Base-by-base conservation (phyloP, 2,329 filamentous ascomycete species). In the Talaromyces sp. region DNA sequence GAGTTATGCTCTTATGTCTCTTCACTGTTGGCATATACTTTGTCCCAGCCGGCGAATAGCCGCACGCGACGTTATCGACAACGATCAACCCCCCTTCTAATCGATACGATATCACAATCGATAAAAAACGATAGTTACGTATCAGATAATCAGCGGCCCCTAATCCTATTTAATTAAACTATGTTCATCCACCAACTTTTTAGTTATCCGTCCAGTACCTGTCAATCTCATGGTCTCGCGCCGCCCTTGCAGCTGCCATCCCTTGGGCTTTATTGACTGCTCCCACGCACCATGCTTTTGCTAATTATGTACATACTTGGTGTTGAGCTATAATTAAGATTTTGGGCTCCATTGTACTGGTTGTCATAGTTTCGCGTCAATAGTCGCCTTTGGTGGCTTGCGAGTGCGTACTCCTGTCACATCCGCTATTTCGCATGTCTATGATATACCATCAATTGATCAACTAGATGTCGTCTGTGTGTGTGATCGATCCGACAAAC, bases 211-310 rank as follows among this genome's bases (percentile, higher is more conserved):
- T n/a, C n/a, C 35, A 14, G 7, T 52, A 27, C 10, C 57, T 54
- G 57, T 55, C 43, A 26, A 17, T 54, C 57, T 54, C 51, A 48
- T 31, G 48, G 56, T 54, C 24, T 31, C 19, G 48, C 54, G 31
- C 58, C 54, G 31, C 58, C 46, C 46, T 58, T 58, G 56, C 56
- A 43, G 31, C 26, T 41, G 24, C 19, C 24, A 27, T 29, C 48
- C 26, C 26, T 58, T 32, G 27, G 26, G 27, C 56, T 21, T 19
- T 46, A 29, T 50, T 24, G 24, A 24, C 55, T 55, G 8, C 55
- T 29, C 38, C 9, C 26, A 43, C 26, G n/a, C 31, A 55, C 12
- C 12, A 29, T n/a, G 19, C 19, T 8, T n/a, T n/a, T 14, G n/a
- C 4, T 7, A n/a, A n/a, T 17, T n/a, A 7, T 3, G 8, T 31